Evolutionary conservation across 1,284 basidiomycete species (phyloP), one percentile per base, ranked within the genome.

Genomic region (Moesziomyces parantarcticus): DNA sequence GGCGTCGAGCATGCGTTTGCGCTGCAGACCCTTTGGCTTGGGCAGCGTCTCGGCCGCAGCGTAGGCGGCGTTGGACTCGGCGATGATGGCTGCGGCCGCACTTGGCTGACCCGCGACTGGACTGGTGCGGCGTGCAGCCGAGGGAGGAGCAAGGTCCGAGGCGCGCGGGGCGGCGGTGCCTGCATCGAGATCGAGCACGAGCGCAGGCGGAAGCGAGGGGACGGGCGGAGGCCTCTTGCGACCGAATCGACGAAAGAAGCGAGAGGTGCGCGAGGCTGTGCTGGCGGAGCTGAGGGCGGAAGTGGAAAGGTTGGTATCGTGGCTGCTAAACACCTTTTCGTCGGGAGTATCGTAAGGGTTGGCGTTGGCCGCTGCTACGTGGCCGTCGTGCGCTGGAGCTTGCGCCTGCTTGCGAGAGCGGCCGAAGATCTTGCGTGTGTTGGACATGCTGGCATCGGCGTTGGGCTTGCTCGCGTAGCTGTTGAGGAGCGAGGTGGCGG

Each of bases 41-140:
- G 63, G 48, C 13, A 58, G n/a, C 13, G 50, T 39, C 26, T 58
- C 48, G 32, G 66, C 55, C 20, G 58, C 50, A 1, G 66, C 58
- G 40, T 57, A 62, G 25, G 66, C 55, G 3, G 71, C 71, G 32
- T 63, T 62, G 43, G 54, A 50, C 20, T 74, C 21, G 29, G 61
- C 71, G 22, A 69, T 65, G 29, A 70, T 53, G 16, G 58, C 61
- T 5, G 71, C 71, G 18, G 71, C 71, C 0, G 71, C 56, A 9
- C 60, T 58, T 0, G 56, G 52, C 14, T 41, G 43, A 29, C 21
- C 18, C 4, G n/a, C n/a, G n/a, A n/a, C 23, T 39, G 9, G 16
- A 5, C 20, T 23, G 25, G 20, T 40, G 32, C 9, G 61, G 20
- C 23, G 22, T 34, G 46, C 10, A 6, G 21, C 40, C n/a, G 14